Evolutionary conservation across 106 monocot species (phyloP).

Genomic region (Triglochin maritima): DNA sequence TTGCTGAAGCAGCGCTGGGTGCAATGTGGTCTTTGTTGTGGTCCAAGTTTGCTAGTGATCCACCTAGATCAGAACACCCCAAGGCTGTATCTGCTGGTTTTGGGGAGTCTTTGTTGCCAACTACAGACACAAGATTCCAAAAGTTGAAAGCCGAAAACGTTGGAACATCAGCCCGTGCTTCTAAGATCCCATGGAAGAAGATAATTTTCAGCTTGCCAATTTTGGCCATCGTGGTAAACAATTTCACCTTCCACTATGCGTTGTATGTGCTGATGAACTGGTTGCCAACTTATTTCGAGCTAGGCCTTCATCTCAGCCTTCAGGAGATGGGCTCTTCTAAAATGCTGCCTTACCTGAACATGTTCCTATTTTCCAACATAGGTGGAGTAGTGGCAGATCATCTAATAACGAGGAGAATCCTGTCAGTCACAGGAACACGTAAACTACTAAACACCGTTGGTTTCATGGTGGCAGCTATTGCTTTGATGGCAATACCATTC

Average conservation of each 20-base stretch:
- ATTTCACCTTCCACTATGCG: conserved; percentile 94
- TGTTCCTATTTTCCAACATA: conserved; percentile 89
- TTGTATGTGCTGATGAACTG: conserved; percentile 96
- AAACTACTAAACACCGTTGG: conserved; percentile 75
- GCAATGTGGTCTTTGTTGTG: conserved; percentile 62
- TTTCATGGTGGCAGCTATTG: conserved; percentile 50
- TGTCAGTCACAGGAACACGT: conserved; percentile 57
- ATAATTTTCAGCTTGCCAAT: conserved; percentile 70
- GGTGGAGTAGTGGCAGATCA: conserved; percentile 75
- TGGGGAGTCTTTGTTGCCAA: conserved; percentile 41
- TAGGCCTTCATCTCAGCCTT: conserved; percentile 69
- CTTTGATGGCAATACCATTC: conserved; percentile 56
- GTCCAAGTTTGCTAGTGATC: conserved; percentile 68
- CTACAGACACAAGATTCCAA: conserved; percentile 16
- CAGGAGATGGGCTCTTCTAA: conserved; percentile 95
- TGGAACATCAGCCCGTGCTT: conserved; percentile 5
- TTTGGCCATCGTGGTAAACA: conserved; percentile 88
- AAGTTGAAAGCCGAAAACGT: conserved; percentile 28
- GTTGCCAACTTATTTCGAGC: conserved; percentile 87
- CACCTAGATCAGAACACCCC: conserved; percentile 30
- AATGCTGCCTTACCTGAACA: conserved; percentile 89
- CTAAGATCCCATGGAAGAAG: conserved; percentile 74
- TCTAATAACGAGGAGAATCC: conserved; percentile 54
- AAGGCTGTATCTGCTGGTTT: conserved; percentile 38
- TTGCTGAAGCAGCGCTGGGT: conserved; percentile 67